These are phyloP conservation scores for Gaeumannomyces sp. DNA, from an alignment of 2,329 filamentous ascomycete species.

Conservation along the genomic window DNA sequence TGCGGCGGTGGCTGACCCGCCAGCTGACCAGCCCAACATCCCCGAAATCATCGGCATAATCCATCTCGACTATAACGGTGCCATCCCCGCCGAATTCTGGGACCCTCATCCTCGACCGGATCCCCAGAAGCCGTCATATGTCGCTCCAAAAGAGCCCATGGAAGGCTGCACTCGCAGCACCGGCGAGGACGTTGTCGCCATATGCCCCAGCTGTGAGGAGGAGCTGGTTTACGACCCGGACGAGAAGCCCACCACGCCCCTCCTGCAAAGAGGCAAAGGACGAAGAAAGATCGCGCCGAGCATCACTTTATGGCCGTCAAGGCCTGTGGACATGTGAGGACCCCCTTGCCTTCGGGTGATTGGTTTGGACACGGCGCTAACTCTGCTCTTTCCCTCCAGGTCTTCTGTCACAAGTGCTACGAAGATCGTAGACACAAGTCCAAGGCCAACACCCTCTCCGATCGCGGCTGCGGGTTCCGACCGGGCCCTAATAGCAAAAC, in stretches of 20 bases:
- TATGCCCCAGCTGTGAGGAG: constrained; percentile 81
- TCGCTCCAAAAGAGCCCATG: constrained; percentile 57
- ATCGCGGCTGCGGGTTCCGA: neutral
- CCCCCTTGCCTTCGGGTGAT: too few relatives aligned
- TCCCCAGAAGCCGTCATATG: constrained; percentile 46
- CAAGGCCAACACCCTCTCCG: constrained; percentile 23
- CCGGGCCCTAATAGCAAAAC: constrained; percentile 14
- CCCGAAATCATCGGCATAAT: neutral
- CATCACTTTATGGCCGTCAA: constrained; percentile 91
- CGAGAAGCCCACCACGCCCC: constrained; percentile 17
- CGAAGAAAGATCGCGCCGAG: constrained; percentile 53
- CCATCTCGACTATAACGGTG: constrained; percentile 4
- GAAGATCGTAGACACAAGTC: constrained; percentile 46
- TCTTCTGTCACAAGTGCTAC: constrained; percentile 57
- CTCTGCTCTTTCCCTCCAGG: constrained; percentile 31
- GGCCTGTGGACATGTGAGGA: constrained; percentile 78
- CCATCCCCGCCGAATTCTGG: constrained; percentile 22
- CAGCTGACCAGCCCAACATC: neutral
- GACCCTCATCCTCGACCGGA: constrained; percentile 22
- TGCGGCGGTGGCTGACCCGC: neutral
- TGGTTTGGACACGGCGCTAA: neutral
- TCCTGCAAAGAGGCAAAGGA: constrained; percentile 34
- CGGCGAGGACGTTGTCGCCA: constrained; percentile 61
- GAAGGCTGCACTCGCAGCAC: constrained; percentile 79
- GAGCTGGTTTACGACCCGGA: constrained; percentile 71